phyloP scores from a whole-genome alignment of 192 early-diverging fungal species.

The Chytriomyces sp. region DNA sequence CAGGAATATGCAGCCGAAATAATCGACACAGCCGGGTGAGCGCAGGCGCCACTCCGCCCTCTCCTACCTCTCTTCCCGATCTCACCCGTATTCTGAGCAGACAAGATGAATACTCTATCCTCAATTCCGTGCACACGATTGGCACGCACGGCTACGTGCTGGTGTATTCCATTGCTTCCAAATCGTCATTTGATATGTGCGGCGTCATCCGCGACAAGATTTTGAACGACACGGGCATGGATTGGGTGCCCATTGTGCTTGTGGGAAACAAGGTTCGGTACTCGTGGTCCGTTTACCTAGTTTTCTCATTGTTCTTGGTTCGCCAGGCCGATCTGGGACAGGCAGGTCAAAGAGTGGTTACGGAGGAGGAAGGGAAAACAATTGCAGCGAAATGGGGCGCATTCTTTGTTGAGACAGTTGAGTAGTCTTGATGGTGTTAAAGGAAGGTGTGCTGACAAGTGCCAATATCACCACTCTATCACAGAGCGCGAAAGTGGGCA shows the following conservation, averaged over 20 bases:
- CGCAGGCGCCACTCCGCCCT: slow-evolving; percentile 42
- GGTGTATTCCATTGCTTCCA: slow-evolving; percentile 86
- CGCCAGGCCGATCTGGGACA: slow-evolving; percentile 22
- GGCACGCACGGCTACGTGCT: slow-evolving; percentile 95
- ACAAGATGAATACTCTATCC: slow-evolving; percentile 84
- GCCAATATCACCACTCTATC: background rate
- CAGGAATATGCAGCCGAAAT: slow-evolving; percentile 89
- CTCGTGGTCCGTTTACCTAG: background rate
- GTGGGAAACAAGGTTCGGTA: slow-evolving; percentile 70
- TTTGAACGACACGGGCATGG: slow-evolving; percentile 84
- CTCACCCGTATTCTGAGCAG: background rate
- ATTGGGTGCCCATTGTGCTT: slow-evolving; percentile 87
- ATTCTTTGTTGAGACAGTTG: slow-evolving; percentile 70
- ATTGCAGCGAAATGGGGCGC: slow-evolving; percentile 85
- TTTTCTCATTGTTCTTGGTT: background rate
- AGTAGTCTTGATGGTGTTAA: background rate
- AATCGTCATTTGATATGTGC: slow-evolving; percentile 87
- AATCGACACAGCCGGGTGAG: slow-evolving; percentile 94
- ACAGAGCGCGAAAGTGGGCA: slow-evolving; percentile 59
- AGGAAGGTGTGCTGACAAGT: background rate
- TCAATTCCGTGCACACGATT: slow-evolving; percentile 87
- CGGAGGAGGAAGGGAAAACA: slow-evolving; percentile 72
- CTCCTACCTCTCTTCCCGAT: background rate
- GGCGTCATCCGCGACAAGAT: slow-evolving; percentile 92
- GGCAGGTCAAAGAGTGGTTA: slow-evolving; percentile 68